Evolutionary conservation across 192 early-diverging fungal species (phyloP).

Genomic region (Pilaira anomala): DNA sequence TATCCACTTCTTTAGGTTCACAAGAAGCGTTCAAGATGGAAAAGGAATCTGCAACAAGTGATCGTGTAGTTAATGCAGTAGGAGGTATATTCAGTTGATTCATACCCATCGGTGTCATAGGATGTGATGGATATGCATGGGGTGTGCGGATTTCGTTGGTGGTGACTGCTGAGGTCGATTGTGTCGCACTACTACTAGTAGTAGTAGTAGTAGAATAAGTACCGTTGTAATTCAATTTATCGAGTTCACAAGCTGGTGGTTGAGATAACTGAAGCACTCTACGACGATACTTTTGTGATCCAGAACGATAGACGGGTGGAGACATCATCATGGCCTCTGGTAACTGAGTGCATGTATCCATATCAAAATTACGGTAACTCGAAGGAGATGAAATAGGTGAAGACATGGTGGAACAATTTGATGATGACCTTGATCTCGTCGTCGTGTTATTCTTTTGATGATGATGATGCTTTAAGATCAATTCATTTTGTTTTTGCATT

Average conservation of each 20-base stretch:
- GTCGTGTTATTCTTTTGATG: not conserved
- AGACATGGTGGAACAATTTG: constrained; percentile 15
- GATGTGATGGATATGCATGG: not conserved
- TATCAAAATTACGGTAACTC: constrained; percentile 26
- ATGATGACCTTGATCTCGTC: not conserved
- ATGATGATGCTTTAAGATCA: too few relatives aligned
- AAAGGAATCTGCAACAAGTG: constrained; percentile 11
- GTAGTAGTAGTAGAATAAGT: not conserved
- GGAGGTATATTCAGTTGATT: constrained; percentile 2
- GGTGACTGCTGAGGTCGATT: constrained; percentile 13
- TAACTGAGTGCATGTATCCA: not conserved
- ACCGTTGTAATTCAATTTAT: constrained; percentile 19
- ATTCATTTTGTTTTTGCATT: too few relatives aligned
- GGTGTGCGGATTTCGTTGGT: not conserved
- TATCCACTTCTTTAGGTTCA: constrained; percentile 7
- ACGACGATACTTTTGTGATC: constrained; percentile 23
- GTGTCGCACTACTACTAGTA: not conserved
- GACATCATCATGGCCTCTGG: constrained; percentile 7
- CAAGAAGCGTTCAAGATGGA: not conserved
- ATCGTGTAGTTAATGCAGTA: constrained; percentile 4
- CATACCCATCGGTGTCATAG: not conserved
- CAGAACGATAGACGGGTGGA: constrained; percentile 27
- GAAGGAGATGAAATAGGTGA: constrained; percentile 4
- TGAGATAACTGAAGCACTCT: constrained; percentile 20
- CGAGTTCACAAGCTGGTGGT: constrained; percentile 21